These are phyloP conservation scores for Pseudopyricularia javanii DNA, from an alignment of 2,329 filamentous ascomycete species.

Conservation along the genomic window DNA sequence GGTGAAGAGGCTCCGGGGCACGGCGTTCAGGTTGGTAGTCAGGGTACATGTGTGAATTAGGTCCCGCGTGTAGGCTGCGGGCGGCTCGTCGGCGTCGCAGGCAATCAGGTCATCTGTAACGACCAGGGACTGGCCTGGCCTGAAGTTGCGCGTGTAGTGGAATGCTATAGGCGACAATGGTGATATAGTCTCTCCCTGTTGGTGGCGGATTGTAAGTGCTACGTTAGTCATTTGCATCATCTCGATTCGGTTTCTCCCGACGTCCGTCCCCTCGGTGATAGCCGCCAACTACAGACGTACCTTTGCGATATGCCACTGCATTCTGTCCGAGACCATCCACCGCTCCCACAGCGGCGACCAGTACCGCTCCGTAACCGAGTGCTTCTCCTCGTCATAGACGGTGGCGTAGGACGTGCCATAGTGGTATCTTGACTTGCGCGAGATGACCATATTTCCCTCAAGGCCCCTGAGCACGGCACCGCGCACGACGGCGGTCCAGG, in stretches of 20 bases:
- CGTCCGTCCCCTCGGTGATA: no score
- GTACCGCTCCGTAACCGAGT: constrained; percentile 61
- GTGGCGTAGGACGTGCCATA: constrained; percentile 76
- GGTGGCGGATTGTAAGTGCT: not conserved
- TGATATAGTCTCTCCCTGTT: constrained; percentile 60
- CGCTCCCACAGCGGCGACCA: constrained; percentile 71
- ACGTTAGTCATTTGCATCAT: not conserved
- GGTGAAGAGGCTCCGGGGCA: constrained; percentile 63
- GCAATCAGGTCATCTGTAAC: constrained; percentile 74
- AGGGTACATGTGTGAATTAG: constrained; percentile 66
- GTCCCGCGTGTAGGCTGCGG: constrained; percentile 44
- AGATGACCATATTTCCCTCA: constrained; percentile 70
- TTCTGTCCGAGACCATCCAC: constrained; percentile 73
- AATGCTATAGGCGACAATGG: constrained; percentile 66
- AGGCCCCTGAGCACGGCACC: constrained; percentile 64
- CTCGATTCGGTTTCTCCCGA: not conserved
- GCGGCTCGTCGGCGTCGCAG: constrained; percentile 57
- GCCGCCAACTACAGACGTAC: constrained; percentile 22
- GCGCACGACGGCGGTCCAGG: constrained; percentile 70
- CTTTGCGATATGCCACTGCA: constrained; percentile 80
- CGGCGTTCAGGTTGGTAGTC: constrained; percentile 66
- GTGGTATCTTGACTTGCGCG: constrained; percentile 59
- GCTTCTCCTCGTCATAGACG: constrained; percentile 64
- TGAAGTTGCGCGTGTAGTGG: constrained; percentile 78
- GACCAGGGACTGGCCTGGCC: constrained; percentile 61